These are phyloP conservation scores for Kalanchoe fedtschenkoi DNA, from an alignment of 164 flowering plant genomes.

Conservation along the genomic window DNA sequence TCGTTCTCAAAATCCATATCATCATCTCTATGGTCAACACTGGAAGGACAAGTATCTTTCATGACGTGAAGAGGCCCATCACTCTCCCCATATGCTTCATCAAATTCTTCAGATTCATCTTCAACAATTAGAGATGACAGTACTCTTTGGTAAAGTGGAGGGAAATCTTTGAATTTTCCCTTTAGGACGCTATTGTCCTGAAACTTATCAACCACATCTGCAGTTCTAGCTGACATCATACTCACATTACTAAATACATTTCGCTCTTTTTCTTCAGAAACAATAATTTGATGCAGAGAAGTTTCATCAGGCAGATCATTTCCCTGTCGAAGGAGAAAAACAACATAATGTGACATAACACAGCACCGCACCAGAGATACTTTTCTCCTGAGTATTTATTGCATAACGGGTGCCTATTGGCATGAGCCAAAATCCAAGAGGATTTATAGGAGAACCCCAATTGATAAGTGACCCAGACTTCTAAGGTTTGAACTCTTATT, in stretches of 20 bases:
- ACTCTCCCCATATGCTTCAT: conserved; percentile 28
- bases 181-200: conserved; percentile 20
- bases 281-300: conserved; percentile 17
- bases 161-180: conserved; percentile 20
- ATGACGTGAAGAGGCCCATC: conserved; percentile 18
- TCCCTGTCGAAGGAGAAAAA: conserved; percentile 19
- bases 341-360: too few species aligned
- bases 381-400: not conserved
- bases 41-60: conserved; percentile 28
- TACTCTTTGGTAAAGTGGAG: conserved; percentile 73
- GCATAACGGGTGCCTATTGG: not conserved
- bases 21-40: conserved; percentile 21
- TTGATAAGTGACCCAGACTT: too few species aligned
- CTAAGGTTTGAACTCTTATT: too few species aligned
- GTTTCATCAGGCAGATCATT: conserved; percentile 19
- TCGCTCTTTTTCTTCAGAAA: conserved; percentile 24
- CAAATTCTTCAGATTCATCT: conserved; percentile 52
- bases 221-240: conserved; percentile 14
- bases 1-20: conserved; percentile 26
- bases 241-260: conserved; percentile 15
- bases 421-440: not conserved
- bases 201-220: conserved; percentile 21
- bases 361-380: not conserved
- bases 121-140: conserved; percentile 71
- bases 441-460: not conserved